phyloP scores from a whole-genome alignment of 1,139 yeast genomes.

The Sugiyamaella xylanicola region DNA sequence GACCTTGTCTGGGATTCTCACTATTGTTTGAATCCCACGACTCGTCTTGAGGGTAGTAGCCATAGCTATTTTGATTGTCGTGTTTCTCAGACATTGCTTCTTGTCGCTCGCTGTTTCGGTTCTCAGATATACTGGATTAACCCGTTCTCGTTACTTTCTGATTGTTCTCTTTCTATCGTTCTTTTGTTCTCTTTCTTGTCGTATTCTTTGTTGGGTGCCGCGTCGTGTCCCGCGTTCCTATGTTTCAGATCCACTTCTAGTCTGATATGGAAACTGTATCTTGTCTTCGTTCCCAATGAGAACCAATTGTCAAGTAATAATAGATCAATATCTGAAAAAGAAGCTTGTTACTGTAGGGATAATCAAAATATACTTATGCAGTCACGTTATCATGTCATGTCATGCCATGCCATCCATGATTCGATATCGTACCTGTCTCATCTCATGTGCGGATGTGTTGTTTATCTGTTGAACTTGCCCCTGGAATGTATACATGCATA shows the following conservation, averaged over 20 bases:
- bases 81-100: no score
- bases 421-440: neutral
- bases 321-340: neutral
- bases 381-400: neutral
- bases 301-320: neutral
- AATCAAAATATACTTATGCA: constrained; percentile 2
- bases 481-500: constrained; percentile 9
- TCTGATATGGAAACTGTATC: no score
- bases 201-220: no score
- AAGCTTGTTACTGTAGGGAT: constrained; percentile 6
- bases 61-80: neutral
- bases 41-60: neutral
- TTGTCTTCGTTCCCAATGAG: no score
- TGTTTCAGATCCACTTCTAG: no score
- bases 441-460: neutral
- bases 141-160: no score
- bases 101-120: no score
- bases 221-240: no score
- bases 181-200: no score
- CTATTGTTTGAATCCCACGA: constrained; percentile 1
- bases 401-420: neutral
- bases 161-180: no score
- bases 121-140: no score
- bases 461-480: constrained; percentile 6
- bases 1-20: neutral